These are phyloP conservation scores for Linnemannia elongata DNA, from an alignment of 192 early-diverging fungal species.

Conservation along the genomic window DNA sequence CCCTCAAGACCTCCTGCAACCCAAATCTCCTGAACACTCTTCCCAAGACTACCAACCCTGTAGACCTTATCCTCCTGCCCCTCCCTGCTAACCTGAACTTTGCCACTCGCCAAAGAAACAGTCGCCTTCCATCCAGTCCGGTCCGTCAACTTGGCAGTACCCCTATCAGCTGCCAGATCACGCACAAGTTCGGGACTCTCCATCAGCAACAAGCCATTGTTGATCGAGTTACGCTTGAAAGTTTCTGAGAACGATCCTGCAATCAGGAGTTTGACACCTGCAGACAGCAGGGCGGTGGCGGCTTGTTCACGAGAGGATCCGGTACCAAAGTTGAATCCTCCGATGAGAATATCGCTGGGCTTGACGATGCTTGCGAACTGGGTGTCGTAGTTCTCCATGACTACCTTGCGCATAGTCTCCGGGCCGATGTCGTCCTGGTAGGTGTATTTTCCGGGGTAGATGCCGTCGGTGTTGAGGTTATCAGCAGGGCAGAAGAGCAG, in stretches of 20 bases:
- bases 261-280: constrained; percentile 87
- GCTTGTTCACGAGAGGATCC: constrained; percentile 99
- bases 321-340: constrained; percentile 97
- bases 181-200: constrained; percentile 88
- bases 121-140: constrained; percentile 82
- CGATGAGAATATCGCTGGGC: constrained; percentile 87
- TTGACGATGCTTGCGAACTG: constrained; percentile 79
- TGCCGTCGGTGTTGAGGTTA: constrained; percentile 99
- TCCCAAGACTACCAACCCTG: constrained; percentile 77
- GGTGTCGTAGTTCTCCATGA: constrained; percentile 99
- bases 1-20: constrained; percentile 94
- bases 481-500: constrained; percentile 91
- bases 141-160: constrained; percentile 70
- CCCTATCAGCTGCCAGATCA: constrained; percentile 71
- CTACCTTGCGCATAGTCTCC: constrained; percentile 93
- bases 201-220: constrained; percentile 95
- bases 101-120: constrained; percentile 81
- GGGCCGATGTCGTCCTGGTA: constrained; percentile 95
- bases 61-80: constrained; percentile 59
- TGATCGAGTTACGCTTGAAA: constrained; percentile 99
- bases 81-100: constrained; percentile 58
- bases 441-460: constrained; percentile 99
- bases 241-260: constrained; percentile 97
- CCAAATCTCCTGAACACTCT: constrained; percentile 97
- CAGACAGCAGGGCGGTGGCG: constrained; percentile 91